Evolutionary conservation across 345 rosid genomes (phyloP).

Genomic region (Gossypium bickii): DNA sequence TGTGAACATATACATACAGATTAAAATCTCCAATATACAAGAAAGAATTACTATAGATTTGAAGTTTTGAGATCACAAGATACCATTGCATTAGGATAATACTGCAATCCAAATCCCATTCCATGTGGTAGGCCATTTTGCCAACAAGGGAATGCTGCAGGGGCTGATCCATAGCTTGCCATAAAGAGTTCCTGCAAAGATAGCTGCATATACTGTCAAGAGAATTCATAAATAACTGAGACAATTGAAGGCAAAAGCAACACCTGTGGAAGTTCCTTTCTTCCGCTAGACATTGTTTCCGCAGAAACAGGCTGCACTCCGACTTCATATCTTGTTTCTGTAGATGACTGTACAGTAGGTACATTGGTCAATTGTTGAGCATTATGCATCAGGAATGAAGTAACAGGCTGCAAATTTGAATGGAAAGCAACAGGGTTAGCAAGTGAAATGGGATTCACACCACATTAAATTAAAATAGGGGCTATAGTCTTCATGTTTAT

Average conservation of each 20-base stretch:
- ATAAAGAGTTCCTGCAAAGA: conserved; percentile 67
- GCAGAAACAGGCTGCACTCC: conserved; percentile 27
- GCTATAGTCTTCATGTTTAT: conserved; percentile 1
- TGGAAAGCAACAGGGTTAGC: conserved; percentile 12
- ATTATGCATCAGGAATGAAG: conserved; percentile 21
- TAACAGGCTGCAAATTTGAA: conserved; percentile 25
- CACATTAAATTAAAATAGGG: neutral
- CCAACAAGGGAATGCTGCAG: conserved; percentile 46
- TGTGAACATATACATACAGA: conserved; percentile 24
- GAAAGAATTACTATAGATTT: neutral
- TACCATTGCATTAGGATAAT: conserved; percentile 57
- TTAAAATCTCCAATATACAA: neutral
- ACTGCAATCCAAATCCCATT: conserved; percentile 47
- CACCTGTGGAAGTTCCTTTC: conserved; percentile 77
- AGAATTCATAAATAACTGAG: conserved; percentile 14
- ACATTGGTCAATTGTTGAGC: conserved; percentile 27
- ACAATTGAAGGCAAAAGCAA: conserved; percentile 14
- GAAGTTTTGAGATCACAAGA: neutral
- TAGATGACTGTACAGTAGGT: conserved; percentile 29
- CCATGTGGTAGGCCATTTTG: conserved; percentile 40
- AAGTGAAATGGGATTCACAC: conserved; percentile 4
- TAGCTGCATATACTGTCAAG: conserved; percentile 12
- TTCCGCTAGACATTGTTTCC: conserved; percentile 33
- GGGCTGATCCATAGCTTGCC: conserved; percentile 37
- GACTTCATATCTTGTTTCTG: conserved; percentile 24